Conservation (phyloP, 495 filamentous ascomycete genomes). For the Penicillium argentinense region DNA sequence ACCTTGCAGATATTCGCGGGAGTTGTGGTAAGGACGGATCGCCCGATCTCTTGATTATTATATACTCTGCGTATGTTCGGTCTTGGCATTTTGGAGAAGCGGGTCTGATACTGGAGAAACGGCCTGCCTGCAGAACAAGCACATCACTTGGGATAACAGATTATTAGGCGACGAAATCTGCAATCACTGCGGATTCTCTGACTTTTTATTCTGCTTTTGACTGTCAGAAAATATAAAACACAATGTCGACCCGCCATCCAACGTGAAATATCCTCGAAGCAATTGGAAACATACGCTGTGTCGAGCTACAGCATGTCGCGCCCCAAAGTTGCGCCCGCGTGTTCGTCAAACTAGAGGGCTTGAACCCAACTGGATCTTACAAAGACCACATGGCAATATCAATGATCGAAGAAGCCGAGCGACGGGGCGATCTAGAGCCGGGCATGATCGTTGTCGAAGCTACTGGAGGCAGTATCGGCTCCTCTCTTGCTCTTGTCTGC, state of each 20-base stretch:
- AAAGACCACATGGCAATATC: slow-evolving; percentile 21
- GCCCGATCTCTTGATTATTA: background rate
- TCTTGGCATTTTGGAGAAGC: slow-evolving; percentile 7
- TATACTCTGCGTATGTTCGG: background rate
- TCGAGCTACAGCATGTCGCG: slow-evolving; percentile 7
- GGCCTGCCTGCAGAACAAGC: too few relatives aligned
- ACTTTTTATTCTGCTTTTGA: background rate
- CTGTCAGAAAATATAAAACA: background rate
- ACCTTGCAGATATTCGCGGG: too few relatives aligned
- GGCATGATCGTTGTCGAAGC: slow-evolving; percentile 18
- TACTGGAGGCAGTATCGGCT: slow-evolving; percentile 17
- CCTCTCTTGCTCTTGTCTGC: slow-evolving; percentile 15
- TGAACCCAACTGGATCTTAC: slow-evolving; percentile 18
- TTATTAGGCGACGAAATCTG: too few relatives aligned
- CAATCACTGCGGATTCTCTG: background rate
- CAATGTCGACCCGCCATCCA: background rate
- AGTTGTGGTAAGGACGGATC: too few relatives aligned
- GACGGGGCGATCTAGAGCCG: slow-evolving; percentile 10
- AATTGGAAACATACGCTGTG: slow-evolving; percentile 4
- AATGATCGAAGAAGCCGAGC: slow-evolving; percentile 17
- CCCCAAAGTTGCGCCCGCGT: slow-evolving; percentile 4
- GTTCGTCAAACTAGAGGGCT: slow-evolving; percentile 14
- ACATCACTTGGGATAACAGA: too few relatives aligned
- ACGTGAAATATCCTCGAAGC: background rate
- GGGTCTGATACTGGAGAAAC: too few relatives aligned